Percentiles rank a stretch among this genome's conserved stretches.
These are phyloP conservation scores for Phytophthora europaea DNA, from an alignment of 352 stramenopile genomes.

Conservation along the genomic window DNA sequence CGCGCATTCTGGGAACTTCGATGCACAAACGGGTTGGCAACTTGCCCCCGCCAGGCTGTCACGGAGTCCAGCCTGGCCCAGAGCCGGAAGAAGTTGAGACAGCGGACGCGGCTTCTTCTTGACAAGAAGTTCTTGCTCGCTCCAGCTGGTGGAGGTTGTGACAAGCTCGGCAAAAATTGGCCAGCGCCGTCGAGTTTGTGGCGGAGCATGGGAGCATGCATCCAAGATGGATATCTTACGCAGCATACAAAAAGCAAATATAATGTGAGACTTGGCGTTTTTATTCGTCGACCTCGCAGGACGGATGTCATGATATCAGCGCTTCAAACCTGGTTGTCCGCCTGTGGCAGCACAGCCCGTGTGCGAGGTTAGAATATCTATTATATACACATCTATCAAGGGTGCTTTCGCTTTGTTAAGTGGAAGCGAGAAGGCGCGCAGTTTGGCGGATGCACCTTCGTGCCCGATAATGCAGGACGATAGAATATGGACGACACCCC, in stretches of 20 bases:
- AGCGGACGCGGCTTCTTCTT: constrained; percentile 5
- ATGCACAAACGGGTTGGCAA: constrained; percentile 13
- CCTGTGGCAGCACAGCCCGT: too few species aligned
- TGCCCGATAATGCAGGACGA: not conserved
- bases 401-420: not conserved
- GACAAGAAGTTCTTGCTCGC: not conserved
- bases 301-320: not conserved
- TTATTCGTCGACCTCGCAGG: not conserved
- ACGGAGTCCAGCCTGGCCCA: not conserved
- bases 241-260: not conserved
- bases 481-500: not conserved
- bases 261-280: not conserved
- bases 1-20: constrained; percentile 2
- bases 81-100: constrained; percentile 19
- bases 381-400: too few species aligned
- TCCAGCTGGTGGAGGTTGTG: constrained; percentile 25
- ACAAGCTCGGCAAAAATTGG: constrained; percentile 37
- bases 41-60: not conserved
- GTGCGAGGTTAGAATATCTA: not conserved
- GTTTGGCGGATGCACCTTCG: not conserved
- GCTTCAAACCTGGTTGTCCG: not conserved
- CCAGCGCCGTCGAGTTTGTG: constrained; percentile 23
- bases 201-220: not conserved
- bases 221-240: constrained; percentile 1
- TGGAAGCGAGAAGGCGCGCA: not conserved